These are phyloP conservation scores for Neurospora intermedia DNA, from an alignment of 495 filamentous ascomycete species.

Conservation along the genomic window DNA sequence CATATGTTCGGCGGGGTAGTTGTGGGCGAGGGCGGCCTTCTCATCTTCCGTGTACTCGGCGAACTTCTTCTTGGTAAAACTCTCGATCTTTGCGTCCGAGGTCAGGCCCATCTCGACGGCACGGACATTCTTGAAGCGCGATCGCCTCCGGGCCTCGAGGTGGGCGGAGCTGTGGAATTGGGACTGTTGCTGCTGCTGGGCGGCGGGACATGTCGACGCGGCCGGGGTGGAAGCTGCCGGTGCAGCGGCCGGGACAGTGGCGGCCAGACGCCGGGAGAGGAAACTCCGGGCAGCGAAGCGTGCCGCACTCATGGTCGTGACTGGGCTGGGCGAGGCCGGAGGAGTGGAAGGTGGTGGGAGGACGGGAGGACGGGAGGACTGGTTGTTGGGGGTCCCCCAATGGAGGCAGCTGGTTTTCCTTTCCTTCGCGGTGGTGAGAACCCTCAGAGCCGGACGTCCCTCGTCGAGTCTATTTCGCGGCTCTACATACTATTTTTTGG, in stretches of 20 bases:
- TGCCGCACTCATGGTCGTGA: constrained; percentile 24
- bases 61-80: constrained; percentile 39
- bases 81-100: constrained; percentile 26
- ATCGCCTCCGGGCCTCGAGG: constrained; percentile 25
- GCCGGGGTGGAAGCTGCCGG: constrained; percentile 1
- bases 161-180: constrained; percentile 36
- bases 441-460: not conserved
- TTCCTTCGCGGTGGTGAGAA: not conserved
- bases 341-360: not conserved
- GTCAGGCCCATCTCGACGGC: constrained; percentile 34
- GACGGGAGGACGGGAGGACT: not conserved
- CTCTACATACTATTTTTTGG: not conserved
- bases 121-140: constrained; percentile 34
- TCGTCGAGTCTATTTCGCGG: not conserved
- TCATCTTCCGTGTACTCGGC: constrained; percentile 60
- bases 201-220: constrained; percentile 8
- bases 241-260: constrained; percentile 4
- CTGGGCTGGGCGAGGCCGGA: constrained; percentile 1
- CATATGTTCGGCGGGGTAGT: constrained; percentile 73
- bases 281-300: constrained; percentile 24
- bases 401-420: not conserved
- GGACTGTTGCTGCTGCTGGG: constrained; percentile 8
- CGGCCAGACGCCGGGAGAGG: constrained; percentile 20
- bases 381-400: not conserved
- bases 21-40: constrained; percentile 45